Conservation (phyloP, 495 filamentous ascomycete genomes). For the Penicillium alfredii region DNA sequence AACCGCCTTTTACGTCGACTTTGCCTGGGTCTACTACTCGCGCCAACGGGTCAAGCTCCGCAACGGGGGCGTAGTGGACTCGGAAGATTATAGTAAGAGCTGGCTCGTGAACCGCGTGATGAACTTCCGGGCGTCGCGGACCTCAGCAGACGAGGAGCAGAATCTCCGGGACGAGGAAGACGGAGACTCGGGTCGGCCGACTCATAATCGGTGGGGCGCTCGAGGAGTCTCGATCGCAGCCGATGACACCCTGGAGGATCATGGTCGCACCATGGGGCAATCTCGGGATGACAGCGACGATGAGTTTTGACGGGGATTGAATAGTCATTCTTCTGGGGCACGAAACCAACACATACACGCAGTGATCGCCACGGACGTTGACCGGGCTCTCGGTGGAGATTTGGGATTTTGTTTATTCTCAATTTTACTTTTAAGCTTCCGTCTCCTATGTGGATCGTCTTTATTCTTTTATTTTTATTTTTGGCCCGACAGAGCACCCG, state of each 20-base stretch:
- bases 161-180: conserved; percentile 34
- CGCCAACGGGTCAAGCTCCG: conserved; percentile 92
- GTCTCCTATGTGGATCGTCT: too few relatives aligned
- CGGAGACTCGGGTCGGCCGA: conserved; percentile 18
- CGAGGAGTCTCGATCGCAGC: conserved; percentile 76
- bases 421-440: too few relatives aligned
- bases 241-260: conserved; percentile 63
- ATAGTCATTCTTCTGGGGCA: too few relatives aligned
- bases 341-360: too few relatives aligned
- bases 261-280: too few relatives aligned
- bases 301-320: too few relatives aligned
- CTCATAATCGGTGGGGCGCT: conserved; percentile 61
- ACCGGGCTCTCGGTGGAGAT: too few relatives aligned
- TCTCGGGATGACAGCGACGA: too few relatives aligned
- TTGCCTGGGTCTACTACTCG: conserved; percentile 94
- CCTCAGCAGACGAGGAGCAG: conserved; percentile 33
- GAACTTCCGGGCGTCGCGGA: conserved; percentile 31
- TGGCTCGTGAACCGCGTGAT: conserved; percentile 58
- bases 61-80: conserved; percentile 86
- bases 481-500: too few relatives aligned
- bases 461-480: too few relatives aligned
- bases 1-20: conserved; percentile 87
- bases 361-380: too few relatives aligned
- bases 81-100: conserved; percentile 76
- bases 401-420: too few relatives aligned